Conservation (phyloP, 176 grass and related monocot genomes). For the Neostapfia colusana region DNA sequence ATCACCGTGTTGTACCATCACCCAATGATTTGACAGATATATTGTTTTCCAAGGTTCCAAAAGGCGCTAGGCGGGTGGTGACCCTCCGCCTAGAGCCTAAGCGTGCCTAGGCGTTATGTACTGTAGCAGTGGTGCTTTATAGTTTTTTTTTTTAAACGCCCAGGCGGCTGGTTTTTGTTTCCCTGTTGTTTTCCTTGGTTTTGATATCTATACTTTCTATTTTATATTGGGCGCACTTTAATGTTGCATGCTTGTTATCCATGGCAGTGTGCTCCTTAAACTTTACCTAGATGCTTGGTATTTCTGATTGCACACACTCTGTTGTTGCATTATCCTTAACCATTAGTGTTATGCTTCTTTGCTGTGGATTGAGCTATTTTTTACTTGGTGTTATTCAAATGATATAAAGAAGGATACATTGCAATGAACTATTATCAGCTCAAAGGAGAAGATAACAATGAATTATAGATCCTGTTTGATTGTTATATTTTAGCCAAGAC, state of each 20-base stretch:
- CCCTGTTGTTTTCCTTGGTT: no score
- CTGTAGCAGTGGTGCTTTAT: no score
- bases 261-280: constrained; percentile 1
- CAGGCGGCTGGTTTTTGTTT: no score
- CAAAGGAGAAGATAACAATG: neutral
- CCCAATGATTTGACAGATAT: no score
- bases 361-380: constrained; percentile 25
- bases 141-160: no score
- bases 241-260: neutral
- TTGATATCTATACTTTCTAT: no score
- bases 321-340: neutral
- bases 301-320: neutral
- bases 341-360: constrained; percentile 28
- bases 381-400: neutral
- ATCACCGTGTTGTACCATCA: no score
- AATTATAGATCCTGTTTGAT: constrained; percentile 9
- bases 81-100: no score
- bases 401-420: constrained; percentile 1
- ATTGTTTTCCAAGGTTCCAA: no score
- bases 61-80: no score
- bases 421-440: constrained; percentile 13
- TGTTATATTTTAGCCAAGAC: neutral
- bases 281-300: neutral
- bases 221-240: no score
- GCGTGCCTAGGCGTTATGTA: no score